Percentiles rank a stretch among this genome's conserved stretches.
Evolutionary conservation across 2,329 filamentous ascomycete genomes (phyloP).

Genomic region (Acephala macrosclerotiorum): DNA sequence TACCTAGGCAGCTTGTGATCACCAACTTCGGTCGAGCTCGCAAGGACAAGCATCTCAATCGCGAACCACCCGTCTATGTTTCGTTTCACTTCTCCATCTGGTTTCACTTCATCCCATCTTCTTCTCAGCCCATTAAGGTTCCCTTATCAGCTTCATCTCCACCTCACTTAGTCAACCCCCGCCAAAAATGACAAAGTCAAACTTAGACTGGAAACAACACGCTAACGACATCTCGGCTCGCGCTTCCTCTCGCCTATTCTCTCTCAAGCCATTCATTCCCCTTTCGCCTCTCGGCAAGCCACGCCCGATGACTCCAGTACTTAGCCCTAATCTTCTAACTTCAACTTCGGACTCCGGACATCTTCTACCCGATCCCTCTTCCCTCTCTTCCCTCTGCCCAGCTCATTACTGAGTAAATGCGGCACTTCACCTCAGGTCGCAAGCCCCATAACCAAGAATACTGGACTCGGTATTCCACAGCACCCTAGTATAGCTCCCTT

Average conservation of each 20-base stretch:
- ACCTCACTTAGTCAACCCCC: not conserved
- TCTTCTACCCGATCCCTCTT: not conserved
- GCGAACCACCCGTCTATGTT: not conserved
- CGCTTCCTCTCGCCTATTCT: not conserved
- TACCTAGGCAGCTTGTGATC: too few relatives aligned
- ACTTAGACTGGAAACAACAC: not conserved
- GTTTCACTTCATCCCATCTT: conserved; percentile 1
- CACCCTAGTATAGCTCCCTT: not conserved
- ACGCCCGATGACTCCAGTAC: too few relatives aligned
- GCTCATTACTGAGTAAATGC: too few relatives aligned
- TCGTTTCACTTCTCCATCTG: not conserved
- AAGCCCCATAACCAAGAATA: not conserved
- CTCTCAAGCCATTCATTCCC: not conserved
- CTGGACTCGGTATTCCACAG: not conserved
- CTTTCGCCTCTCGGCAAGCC: too few relatives aligned
- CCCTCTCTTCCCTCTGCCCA: not conserved
- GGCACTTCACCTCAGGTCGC: too few relatives aligned
- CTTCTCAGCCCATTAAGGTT: not conserved
- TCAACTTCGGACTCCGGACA: conserved; percentile 5
- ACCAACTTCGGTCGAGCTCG: not conserved
- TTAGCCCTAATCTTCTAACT: too few relatives aligned
- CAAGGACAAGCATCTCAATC: not conserved
- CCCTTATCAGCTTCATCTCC: not conserved
- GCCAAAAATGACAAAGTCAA: not conserved
- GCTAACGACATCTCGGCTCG: not conserved